Evolutionary conservation across 495 filamentous ascomycete genomes (phyloP), one percentile per base, ranked within the genome.

Genomic region (Tuber umbilicatum): DNA sequence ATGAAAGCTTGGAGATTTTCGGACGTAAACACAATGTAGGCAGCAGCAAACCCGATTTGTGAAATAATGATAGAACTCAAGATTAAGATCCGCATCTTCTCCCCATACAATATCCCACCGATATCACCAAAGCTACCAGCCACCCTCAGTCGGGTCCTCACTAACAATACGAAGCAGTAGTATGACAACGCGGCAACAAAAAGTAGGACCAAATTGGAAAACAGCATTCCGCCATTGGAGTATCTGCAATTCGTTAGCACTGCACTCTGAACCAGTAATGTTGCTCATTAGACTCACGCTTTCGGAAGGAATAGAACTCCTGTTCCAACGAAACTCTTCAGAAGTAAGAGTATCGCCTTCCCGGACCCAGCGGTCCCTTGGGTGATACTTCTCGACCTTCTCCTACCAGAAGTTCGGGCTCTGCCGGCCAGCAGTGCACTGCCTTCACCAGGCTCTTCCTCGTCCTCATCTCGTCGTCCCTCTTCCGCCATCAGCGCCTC

Each of bases 1-100:
- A 97, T 91, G 84, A 99, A 97, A 16, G 95, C 95, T 81, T 97
- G 94, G 71, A 99, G 84, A 75, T 97, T 99, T 82, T 97, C 92
- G 14, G 93, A 91, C 9, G 94, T 97, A 82, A 99, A 99, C 73
- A 99, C 95, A 76, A 97, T 97, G 84, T 98, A 98, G n/a, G 95
- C 95, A 10, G 93, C 90, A 6, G 97, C 92, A 82, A 99, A 99
- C 45, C 95, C 95, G 70, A 99, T 87, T 83, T 99, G 95, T 81
- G 92, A 96, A 78, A 97, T 86, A 42, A 97, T 93, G 78, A 99
- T 94, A 0, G 94, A 97, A 38, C 86, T 85, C 45, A 97, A 89
- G 80, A 99, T 98, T 71, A 97, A 86, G 67, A 87, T 87, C 75
- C 94, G 88, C 91, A 99, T 92, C 86, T 90, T 91, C 73, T 90